Evolutionary conservation across 306 rosid species (phyloP).

Genomic region (Fagus sylvatica): DNA sequence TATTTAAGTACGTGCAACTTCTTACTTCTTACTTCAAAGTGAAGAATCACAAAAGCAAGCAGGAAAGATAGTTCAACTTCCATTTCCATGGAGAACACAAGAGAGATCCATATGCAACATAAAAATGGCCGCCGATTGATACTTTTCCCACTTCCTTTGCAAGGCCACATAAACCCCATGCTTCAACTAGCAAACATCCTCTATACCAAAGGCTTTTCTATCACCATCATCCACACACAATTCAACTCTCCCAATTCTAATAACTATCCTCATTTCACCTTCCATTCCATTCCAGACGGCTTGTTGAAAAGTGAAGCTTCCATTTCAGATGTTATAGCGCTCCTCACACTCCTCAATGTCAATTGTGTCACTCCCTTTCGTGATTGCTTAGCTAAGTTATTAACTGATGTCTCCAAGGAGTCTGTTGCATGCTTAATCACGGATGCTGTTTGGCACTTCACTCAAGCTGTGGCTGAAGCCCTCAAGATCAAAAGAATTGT

Average conservation of each 20-base stretch:
- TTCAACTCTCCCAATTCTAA: slow-evolving; percentile 49
- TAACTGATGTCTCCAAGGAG: slow-evolving; percentile 25
- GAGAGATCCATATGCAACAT: slow-evolving; percentile 16
- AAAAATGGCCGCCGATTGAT: slow-evolving; percentile 34
- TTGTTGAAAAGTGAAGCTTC: slow-evolving; percentile 17
- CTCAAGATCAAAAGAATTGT: slow-evolving; percentile 38
- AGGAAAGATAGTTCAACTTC: not conserved
- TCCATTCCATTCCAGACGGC: slow-evolving; percentile 33
- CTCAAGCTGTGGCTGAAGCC: slow-evolving; percentile 41
- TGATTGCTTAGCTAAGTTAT: slow-evolving; percentile 25
- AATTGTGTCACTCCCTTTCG: slow-evolving; percentile 27
- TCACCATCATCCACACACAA: slow-evolving; percentile 43
- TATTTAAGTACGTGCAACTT: too few relatives aligned
- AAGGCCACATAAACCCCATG: slow-evolving; percentile 67
- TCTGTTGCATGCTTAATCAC: slow-evolving; percentile 50
- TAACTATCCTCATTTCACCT: slow-evolving; percentile 47
- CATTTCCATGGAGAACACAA: not conserved
- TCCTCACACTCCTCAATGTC: slow-evolving; percentile 14
- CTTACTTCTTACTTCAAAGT: not conserved
- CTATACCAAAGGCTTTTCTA: slow-evolving; percentile 45
- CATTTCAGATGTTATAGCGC: slow-evolving; percentile 1
- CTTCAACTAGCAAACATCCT: slow-evolving; percentile 53
- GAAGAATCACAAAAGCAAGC: not conserved
- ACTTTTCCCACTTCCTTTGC: slow-evolving; percentile 44
- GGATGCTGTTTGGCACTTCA: slow-evolving; percentile 38